phyloP scores from a whole-genome alignment of 371 early-diverging fungal genomes.

The Chytridiales sp. region DNA sequence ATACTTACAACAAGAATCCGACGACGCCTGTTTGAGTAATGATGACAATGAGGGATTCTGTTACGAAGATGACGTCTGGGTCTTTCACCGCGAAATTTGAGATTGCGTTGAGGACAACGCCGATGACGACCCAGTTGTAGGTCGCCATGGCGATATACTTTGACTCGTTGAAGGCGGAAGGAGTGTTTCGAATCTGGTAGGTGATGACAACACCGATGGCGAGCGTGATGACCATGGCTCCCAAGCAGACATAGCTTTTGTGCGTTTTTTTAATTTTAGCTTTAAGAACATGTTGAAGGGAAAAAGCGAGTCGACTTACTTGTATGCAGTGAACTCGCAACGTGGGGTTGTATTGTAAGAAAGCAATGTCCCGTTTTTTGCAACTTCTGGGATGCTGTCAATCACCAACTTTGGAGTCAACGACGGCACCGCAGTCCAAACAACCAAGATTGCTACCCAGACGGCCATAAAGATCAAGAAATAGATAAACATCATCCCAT shows the following conservation, averaged over 20 bases:
- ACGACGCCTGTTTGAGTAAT: constrained; percentile 10
- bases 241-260: constrained; percentile 7
- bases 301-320: not conserved
- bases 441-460: not conserved
- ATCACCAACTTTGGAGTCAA: not conserved
- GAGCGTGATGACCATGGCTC: constrained; percentile 12
- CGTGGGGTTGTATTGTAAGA: not conserved
- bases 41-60: constrained; percentile 8
- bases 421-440: not conserved
- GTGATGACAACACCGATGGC: constrained; percentile 3
- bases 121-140: constrained; percentile 10
- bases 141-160: constrained; percentile 8
- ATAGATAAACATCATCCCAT: not conserved
- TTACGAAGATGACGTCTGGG: constrained; percentile 17
- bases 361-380: not conserved
- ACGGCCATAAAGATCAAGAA: not conserved
- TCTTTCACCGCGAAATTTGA: constrained; percentile 18
- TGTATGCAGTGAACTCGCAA: not conserved
- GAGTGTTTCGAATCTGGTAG: constrained; percentile 6
- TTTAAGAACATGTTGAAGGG: not conserved
- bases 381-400: not conserved
- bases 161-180: constrained; percentile 8
- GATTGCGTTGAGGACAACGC: no score
- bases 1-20: constrained; percentile 10
- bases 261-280: no score